These are phyloP conservation scores for Naematelia aurantialba DNA, from an alignment of 768 basidiomycete genomes.

Conservation along the genomic window DNA sequence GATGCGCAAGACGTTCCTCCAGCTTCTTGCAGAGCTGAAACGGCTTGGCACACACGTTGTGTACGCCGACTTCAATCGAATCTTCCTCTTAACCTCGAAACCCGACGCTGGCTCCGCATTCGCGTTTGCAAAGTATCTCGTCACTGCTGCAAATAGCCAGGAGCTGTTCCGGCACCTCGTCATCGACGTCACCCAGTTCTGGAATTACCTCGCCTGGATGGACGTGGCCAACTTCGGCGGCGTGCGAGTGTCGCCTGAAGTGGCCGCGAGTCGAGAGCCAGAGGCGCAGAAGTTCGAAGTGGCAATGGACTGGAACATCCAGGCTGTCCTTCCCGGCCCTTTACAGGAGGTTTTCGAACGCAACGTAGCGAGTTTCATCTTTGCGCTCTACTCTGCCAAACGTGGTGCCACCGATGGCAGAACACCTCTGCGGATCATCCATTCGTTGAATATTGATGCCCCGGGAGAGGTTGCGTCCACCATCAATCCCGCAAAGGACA, in stretches of 20 bases:
- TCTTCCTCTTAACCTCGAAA: conserved; percentile 88
- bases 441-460: conserved; percentile 54
- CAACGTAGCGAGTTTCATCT: conserved; percentile 74
- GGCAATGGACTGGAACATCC: conserved; percentile 80
- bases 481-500: conserved; percentile 64
- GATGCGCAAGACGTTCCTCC: conserved; percentile 97
- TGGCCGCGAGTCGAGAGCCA: conserved; percentile 28
- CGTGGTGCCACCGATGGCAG: conserved; percentile 65
- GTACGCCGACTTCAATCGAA: conserved; percentile 85
- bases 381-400: conserved; percentile 67
- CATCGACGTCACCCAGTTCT: conserved; percentile 79
- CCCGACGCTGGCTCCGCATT: conserved; percentile 84
- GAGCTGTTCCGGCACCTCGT: conserved; percentile 93
- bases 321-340: conserved; percentile 76
- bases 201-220: conserved; percentile 93
- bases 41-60: conserved; percentile 88
- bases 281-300: conserved; percentile 52
- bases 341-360: conserved; percentile 72
- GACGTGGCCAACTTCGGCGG: conserved; percentile 89
- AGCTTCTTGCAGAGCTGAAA: conserved; percentile 92
- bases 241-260: conserved; percentile 60
- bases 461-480: conserved; percentile 34
- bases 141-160: conserved; percentile 85
- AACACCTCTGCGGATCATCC: conserved; percentile 68
- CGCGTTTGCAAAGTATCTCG: conserved; percentile 93